Percentiles rank a stretch among this genome's conserved stretches.
phyloP scores from a whole-genome alignment of 1,284 basidiomycete genomes.

The Neolentinus lepideus region DNA sequence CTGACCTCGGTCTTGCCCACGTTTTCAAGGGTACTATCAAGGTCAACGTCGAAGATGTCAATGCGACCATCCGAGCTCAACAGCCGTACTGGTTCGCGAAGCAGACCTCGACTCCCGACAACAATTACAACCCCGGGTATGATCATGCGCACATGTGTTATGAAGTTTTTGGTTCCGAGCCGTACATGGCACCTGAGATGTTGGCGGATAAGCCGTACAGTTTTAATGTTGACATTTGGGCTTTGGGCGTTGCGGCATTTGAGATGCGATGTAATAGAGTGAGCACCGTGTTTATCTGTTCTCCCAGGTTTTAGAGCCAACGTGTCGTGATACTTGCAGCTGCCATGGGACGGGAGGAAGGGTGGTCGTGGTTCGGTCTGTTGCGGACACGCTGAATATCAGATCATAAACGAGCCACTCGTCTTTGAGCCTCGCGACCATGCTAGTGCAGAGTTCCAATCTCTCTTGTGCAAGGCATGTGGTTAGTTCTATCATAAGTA shows the following conservation, averaged over 20 bases:
- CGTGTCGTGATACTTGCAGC: neutral
- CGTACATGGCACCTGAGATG: conserved; percentile 55
- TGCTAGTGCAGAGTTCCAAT: conserved; percentile 1
- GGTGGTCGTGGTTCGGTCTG: neutral
- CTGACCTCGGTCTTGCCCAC: conserved; percentile 48
- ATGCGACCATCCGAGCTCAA: neutral
- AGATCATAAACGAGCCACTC: neutral
- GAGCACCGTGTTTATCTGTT: neutral
- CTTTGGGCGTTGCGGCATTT: neutral
- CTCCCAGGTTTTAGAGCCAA: neutral
- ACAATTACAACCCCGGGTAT: neutral
- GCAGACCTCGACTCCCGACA: neutral
- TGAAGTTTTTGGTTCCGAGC: conserved; percentile 35
- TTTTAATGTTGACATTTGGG: neutral
- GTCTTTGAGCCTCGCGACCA: neutral
- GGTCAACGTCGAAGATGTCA: neutral
- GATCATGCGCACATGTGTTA: neutral
- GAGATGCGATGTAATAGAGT: neutral
- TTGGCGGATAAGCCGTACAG: conserved; percentile 16
- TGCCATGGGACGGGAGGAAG: neutral
- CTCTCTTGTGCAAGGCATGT: conserved; percentile 9
- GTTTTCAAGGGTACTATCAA: neutral
- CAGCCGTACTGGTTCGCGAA: neutral
- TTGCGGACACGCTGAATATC: neutral
- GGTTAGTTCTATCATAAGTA: neutral